Conservation (phyloP, 495 filamentous ascomycete genomes). For the Aspergillus biplanus region DNA sequence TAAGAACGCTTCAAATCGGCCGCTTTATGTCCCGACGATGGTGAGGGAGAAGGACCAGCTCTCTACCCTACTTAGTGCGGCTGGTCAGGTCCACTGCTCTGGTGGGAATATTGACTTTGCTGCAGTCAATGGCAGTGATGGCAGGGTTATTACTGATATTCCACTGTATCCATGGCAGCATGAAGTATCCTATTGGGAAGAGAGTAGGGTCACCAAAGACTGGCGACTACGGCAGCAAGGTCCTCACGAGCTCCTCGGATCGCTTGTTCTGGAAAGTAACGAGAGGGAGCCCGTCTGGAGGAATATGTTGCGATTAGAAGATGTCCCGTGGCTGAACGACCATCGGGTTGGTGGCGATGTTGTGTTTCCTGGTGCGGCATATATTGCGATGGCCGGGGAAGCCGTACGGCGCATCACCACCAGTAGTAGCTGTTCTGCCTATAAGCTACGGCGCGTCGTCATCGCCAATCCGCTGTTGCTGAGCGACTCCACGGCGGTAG, state of each 20-base stretch:
- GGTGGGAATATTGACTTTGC: constrained; percentile 29
- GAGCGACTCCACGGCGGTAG: constrained; percentile 19
- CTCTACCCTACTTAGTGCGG: constrained; percentile 24
- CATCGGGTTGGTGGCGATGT: constrained; percentile 40
- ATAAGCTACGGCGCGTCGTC: constrained; percentile 11
- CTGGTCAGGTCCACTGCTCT: constrained; percentile 32
- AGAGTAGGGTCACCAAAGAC: constrained; percentile 44
- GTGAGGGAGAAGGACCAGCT: constrained; percentile 14
- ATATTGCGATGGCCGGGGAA: constrained; percentile 51
- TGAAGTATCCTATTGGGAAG: constrained; percentile 44
- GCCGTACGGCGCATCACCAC: constrained; percentile 22
- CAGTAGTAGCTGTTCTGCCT: not conserved
- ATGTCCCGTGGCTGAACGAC: constrained; percentile 52
- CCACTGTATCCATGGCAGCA: constrained; percentile 56
- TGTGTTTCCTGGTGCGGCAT: constrained; percentile 51
- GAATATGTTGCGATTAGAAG: constrained; percentile 43
- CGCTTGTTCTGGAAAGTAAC: constrained; percentile 37
- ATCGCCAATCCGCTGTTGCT: constrained; percentile 37
- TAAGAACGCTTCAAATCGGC: not conserved
- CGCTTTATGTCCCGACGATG: constrained; percentile 19
- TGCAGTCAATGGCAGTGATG: constrained; percentile 26
- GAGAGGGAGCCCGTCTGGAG: constrained; percentile 49
- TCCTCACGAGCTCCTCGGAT: constrained; percentile 50
- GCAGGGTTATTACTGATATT: constrained; percentile 40
- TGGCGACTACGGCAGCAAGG: constrained; percentile 47